A percentile compares a stretch with the other conserved stretches of the same genome.
phyloP scores from a whole-genome alignment of 108 stramenopile genomes.

The Conticribra weissflogii region DNA sequence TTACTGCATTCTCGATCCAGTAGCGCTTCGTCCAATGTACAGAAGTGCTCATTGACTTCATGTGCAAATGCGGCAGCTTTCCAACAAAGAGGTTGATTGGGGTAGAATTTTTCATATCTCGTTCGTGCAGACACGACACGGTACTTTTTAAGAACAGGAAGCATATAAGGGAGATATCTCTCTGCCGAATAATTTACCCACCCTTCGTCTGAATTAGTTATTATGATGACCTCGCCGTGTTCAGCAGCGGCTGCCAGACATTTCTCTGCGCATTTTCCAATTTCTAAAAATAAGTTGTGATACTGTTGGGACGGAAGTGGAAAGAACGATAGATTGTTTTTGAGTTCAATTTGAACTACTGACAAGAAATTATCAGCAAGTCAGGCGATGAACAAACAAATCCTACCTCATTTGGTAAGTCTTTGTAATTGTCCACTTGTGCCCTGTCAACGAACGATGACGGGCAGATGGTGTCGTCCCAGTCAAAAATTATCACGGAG shows the following conservation, averaged over 20 bases:
- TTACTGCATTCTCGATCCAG: slow-evolving; percentile 47
- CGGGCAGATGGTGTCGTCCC: slow-evolving; percentile 92
- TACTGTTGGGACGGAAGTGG: slow-evolving; percentile 48
- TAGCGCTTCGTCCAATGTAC: slow-evolving; percentile 54
- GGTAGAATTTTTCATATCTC: slow-evolving; percentile 86
- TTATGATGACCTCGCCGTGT: slow-evolving; percentile 88
- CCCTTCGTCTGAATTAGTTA: slow-evolving; percentile 92
- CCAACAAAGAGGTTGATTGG: slow-evolving; percentile 90
- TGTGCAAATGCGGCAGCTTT: slow-evolving; percentile 94
- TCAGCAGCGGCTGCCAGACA: slow-evolving; percentile 79
- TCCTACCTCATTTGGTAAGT: slow-evolving; percentile 78
- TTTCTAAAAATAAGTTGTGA: slow-evolving; percentile 73
- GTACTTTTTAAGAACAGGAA: slow-evolving; percentile 75
- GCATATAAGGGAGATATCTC: slow-evolving; percentile 70
- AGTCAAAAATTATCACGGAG: slow-evolving; percentile 84
- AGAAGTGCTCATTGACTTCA: slow-evolving; percentile 88
- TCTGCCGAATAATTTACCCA: slow-evolving; percentile 91
- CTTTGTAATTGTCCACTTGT: slow-evolving; percentile 63
- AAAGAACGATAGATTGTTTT: slow-evolving; percentile 10
- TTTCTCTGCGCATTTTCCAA: slow-evolving; percentile 69
- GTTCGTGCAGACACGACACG: slow-evolving; percentile 85
- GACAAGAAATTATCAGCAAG: neutral
- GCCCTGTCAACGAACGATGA: slow-evolving; percentile 85
- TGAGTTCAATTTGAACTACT: neutral
- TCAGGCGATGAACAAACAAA: neutral